phyloP scores from a whole-genome alignment of 2,329 filamentous ascomycete genomes.

The Paraphaeosphaeria minitans region DNA sequence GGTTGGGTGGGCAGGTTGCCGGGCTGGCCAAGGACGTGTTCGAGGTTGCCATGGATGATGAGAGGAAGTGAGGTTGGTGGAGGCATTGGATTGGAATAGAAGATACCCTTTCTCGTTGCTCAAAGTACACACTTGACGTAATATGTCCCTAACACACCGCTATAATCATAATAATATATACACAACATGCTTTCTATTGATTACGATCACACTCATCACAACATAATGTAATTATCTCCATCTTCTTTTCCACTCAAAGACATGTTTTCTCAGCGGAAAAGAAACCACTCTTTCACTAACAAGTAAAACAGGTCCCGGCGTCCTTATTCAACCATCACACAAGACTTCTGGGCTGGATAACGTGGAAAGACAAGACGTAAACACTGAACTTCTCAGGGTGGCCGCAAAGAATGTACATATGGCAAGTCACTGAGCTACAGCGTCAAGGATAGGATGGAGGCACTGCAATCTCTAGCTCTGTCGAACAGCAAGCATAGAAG shows the following conservation, averaged over 20 bases:
- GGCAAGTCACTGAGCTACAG: too few species aligned
- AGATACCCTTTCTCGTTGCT: slow-evolving; percentile 2
- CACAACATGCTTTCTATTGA: too few species aligned
- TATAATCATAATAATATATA: not conserved
- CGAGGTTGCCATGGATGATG: slow-evolving; percentile 44
- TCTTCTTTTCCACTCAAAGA: too few species aligned
- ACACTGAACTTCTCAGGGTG: too few species aligned
- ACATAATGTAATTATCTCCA: too few species aligned
- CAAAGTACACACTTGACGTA: not conserved
- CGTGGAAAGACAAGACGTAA: too few species aligned
- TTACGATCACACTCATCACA: too few species aligned
- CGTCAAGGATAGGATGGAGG: not conserved
- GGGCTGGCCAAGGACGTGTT: slow-evolving; percentile 59
- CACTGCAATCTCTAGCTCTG: not conserved
- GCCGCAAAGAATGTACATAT: too few species aligned
- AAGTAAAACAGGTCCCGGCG: too few species aligned
- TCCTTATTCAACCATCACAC: not conserved
- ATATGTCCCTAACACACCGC: not conserved
- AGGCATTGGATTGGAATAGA: not conserved
- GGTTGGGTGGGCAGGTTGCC: slow-evolving; percentile 58
- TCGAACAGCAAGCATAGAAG: not conserved
- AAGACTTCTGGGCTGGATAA: too few species aligned
- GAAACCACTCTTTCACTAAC: too few species aligned
- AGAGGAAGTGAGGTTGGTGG: slow-evolving; percentile 11
- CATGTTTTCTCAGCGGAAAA: too few species aligned